A percentile compares a stretch with the other conserved stretches of the same genome.
Evolutionary conservation across 148 eudicot genomes (phyloP).

Genomic region (Diospyros lotus): DNA sequence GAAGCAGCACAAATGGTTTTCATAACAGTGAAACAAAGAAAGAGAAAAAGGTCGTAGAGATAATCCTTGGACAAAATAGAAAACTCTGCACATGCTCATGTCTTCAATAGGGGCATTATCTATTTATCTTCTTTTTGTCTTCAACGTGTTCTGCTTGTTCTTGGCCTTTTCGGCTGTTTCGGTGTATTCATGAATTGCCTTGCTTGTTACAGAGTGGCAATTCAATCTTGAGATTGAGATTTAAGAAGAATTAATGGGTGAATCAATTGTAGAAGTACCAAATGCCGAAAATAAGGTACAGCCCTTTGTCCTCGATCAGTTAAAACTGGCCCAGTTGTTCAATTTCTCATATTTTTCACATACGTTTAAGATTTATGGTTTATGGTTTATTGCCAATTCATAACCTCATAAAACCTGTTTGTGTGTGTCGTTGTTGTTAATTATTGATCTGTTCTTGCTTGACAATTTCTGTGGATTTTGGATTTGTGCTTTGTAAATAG

Average conservation of each 20-base stretch:
- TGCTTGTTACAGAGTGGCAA: conserved; percentile 27
- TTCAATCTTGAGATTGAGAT: conserved; percentile 26
- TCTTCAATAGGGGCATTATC: conserved; percentile 16
- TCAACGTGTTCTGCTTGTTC: conserved; percentile 19
- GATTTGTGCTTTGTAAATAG: conserved; percentile 43
- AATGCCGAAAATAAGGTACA: conserved; percentile 55
- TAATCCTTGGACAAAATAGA: not conserved
- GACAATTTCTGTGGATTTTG: conserved; percentile 9
- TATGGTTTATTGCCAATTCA: not conserved
- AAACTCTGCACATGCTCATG: conserved; percentile 36
- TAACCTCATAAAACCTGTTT: not conserved
- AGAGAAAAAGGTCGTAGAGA: conserved; percentile 3
- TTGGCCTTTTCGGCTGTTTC: conserved; percentile 1
- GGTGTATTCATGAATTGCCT: conserved; percentile 17
- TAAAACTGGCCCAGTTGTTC: conserved; percentile 21
- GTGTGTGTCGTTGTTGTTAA: not conserved
- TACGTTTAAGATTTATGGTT: conserved; percentile 10
- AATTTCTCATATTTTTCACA: not conserved
- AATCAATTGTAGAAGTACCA: conserved; percentile 54
- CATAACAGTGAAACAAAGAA: not conserved
- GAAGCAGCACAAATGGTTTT: conserved; percentile 13
- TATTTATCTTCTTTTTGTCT: conserved; percentile 24
- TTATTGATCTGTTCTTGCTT: conserved; percentile 14
- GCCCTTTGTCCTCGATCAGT: conserved; percentile 23
- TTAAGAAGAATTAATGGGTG: conserved; percentile 47